Base-by-base conservation (phyloP, 495 filamentous ascomycete species). In the Viridothelium virens region DNA sequence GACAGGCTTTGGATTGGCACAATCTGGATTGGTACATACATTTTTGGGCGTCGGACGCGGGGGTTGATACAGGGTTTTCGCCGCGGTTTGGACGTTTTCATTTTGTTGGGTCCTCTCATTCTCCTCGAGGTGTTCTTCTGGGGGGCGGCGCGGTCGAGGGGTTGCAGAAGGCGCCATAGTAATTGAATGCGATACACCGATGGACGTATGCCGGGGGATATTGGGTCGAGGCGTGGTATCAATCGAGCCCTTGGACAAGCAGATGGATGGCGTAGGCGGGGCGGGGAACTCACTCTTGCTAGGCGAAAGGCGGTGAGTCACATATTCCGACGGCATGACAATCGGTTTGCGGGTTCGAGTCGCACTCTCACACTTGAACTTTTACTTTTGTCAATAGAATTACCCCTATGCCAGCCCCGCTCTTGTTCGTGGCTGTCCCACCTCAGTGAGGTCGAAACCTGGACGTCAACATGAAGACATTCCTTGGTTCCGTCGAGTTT, bases 1-100 rank as follows among this genome's bases (percentile, higher is more conserved):
- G 34, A 39, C 48, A 14, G 46, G 38, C 37, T 66, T 47, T 1
- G 48, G 64, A 37, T 41, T 39, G n/a, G 14, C 25, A 39, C 64
- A 66, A 31, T 59, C 53, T 2, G 25, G 53, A 36, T 59, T 59
- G 18, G 53, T 7, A 31, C 53, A 59, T 7, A 36, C 31, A 36
- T 34, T 33, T 36, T 59, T 59, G 5, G 53, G 53, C 7, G 53
- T 34, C 25, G 18, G n/a, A 59, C 25, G 53, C 31, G 53, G 53
- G 31, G 31, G 53, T 36, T 59, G 53, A 1, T 2, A 33, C 1
- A 3, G 5, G 25, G 5, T 1, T 53, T 53, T 18, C 25, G 48
- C 10, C 48, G 14, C 5, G 9, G 48, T 11, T 18, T 53, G 7
- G 48, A 5, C 16, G 14, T 36, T 36, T 59, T 59, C 53, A 34